Base-by-base conservation (phyloP, 1,284 basidiomycete genomes). In the Wolfiporia cocos region DNA sequence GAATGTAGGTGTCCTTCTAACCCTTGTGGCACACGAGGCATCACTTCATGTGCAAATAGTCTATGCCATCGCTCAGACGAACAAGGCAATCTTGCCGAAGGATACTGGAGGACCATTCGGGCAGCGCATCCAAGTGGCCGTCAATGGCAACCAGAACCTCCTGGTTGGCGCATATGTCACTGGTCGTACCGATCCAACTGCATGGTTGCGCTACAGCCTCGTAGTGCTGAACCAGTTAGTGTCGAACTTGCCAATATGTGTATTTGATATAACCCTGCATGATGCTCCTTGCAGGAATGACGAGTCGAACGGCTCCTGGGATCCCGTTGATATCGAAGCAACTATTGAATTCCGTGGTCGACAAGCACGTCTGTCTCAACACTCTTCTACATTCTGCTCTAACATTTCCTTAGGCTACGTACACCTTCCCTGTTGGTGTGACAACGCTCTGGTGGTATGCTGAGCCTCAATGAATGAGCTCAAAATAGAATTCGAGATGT, bases 41-140 rank as follows among this genome's bases (percentile, higher is more conserved):
- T 6, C 11, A 4, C 23, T 40, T 12, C 21, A 14, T 15, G 15
- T n/a, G n/a, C n/a, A n/a, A n/a, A n/a, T 47, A 83, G 85, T 81
- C 61, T 87, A 84, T 47, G 62, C 77, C 0, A 81, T 86, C 75
- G 82, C 81, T 2, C 84, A 87, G 42, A 77, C 78, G 0, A 81
- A 80, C 18, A 84, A 84, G 54, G 85, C 81, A 0, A 72, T 83
- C 47, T 64, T 83, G 15, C 85, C 85, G 0, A 73, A 75, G 39
- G 84, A 87, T 41, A 52, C 55, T 0, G 79, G 76, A 2, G 84
- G 85, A 1, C 80, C 83, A 0, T 85, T 69, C 51, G 85, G 76
- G 5, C 67, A 80, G 53, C 72, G 86, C 10, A 78, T 87, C 39
- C 76, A 73, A 2, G 76, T 80, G 5, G 70, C 69, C 22, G 73